Base-by-base conservation (phyloP, 106 monocot species). In the Agapanthus africanus region DNA sequence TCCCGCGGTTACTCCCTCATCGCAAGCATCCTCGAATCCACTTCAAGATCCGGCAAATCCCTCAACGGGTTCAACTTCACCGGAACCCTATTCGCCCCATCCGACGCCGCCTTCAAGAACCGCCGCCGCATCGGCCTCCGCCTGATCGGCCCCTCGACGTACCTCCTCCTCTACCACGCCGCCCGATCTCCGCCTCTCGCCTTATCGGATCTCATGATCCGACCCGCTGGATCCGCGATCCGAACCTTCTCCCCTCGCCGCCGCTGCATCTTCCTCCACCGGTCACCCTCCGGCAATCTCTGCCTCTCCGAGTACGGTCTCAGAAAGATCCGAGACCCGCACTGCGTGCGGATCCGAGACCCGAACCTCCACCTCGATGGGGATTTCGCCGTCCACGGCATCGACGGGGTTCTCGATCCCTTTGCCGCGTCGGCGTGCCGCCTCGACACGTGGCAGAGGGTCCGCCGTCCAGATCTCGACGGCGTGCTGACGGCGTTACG, bases 321-420 rank as follows among this genome's bases (percentile, higher is more conserved):
- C n/a, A n/a, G n/a, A n/a, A n/a, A n/a, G n/a, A n/a, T n/a, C 14
- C 14, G 47, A 49, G n/a, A n/a, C 47, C 47, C 4, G 23, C 69
- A 26, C 7, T 69, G 69, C 69, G 49, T 34, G 49, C 25, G 18
- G 49, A 69, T 69, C 22, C 49, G 44, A 31, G 40, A 69, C 50
- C 69, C 69, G 33, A 50, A 69, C 50, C 44, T 69, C 69, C 51
- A 31, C 69, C 18, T 25, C 16, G 50, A 50, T 16, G 69, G 69
- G 14, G 50, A 33, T 41, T 31, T 69, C 16, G 69, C 40, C 49
- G 7, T 69, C 69, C 69, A 69, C 50, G 69, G 69, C 16, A 25
- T 69, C 69, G 69, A 69, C 69, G 69, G 31, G 31, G 49, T 50
- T 19, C 69, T 69, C 14, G 50, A 69, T 41, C 69, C n/a, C n/a